A percentile compares a stretch with the other conserved stretches of the same genome.
Evolutionary conservation across 2,329 filamentous ascomycete species (phyloP).

Genomic region (Periconia digitata): DNA sequence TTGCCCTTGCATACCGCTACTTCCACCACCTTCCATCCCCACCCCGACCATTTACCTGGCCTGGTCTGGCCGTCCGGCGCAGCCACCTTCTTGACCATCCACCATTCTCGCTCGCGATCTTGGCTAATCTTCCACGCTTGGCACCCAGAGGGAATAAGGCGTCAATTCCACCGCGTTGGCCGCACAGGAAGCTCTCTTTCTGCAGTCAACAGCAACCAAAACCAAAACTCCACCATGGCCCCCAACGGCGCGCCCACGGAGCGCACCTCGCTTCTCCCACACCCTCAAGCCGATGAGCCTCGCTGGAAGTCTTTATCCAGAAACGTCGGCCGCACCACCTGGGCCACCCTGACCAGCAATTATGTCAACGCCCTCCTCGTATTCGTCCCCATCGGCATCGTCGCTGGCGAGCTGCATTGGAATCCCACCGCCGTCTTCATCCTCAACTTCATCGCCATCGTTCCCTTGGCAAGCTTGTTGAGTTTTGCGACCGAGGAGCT

Average conservation of each 20-base stretch:
- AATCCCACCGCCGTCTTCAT: conserved; percentile 69
- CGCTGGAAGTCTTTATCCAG: conserved; percentile 32
- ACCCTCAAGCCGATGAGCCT: conserved; percentile 9
- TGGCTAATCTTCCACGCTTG: conserved; percentile 28
- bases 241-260: conserved; percentile 32
- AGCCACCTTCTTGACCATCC: conserved; percentile 12
- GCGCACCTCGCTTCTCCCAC: conserved; percentile 33
- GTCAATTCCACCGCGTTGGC: conserved; percentile 33
- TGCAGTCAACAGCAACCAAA: conserved; percentile 5
- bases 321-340: conserved; percentile 41
- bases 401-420: conserved; percentile 65
- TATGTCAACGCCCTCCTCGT: conserved; percentile 71
- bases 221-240: conserved; percentile 6
- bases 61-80: conserved; percentile 16
- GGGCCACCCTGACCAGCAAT: conserved; percentile 51
- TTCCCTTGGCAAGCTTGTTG: conserved; percentile 72
- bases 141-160: conserved; percentile 36
- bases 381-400: conserved; percentile 72
- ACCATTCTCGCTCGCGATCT: conserved; percentile 7
- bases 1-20: neutral
- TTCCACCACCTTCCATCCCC: too few relatives aligned
- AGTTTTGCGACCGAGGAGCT: conserved; percentile 80
- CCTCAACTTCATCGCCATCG: conserved; percentile 80
- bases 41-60: neutral
- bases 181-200: conserved; percentile 21